Percentiles rank a stretch among this genome's conserved stretches.
phyloP scores from a whole-genome alignment of 306 rosid genomes.

The Hylodesmum podocarpum region DNA sequence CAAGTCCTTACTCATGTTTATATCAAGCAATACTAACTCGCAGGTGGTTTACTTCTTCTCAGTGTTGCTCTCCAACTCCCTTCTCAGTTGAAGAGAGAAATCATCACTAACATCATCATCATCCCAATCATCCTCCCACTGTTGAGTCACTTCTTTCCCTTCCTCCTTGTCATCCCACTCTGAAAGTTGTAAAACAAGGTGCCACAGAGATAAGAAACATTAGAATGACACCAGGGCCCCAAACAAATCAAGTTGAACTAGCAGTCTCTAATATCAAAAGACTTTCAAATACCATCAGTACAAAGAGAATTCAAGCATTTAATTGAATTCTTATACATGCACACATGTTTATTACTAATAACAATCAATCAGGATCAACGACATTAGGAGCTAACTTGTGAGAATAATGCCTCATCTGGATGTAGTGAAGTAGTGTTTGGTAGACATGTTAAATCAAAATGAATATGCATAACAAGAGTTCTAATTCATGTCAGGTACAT shows the following conservation, averaged over 20 bases:
- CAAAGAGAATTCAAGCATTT: neutral
- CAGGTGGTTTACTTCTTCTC: conserved; percentile 42
- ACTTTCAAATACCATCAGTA: conserved; percentile 2
- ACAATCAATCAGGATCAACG: conserved; percentile 8
- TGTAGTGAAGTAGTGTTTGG: too few species aligned
- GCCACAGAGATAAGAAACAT: conserved; percentile 8
- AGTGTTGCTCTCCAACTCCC: conserved; percentile 72
- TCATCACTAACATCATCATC: conserved; percentile 93
- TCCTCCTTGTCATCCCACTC: conserved; percentile 85
- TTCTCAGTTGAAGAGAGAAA: conserved; percentile 84
- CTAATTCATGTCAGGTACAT: neutral
- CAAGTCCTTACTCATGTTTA: too few species aligned
- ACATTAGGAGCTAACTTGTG: neutral
- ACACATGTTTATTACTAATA: neutral
- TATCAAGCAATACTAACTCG: too few species aligned
- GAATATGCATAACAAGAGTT: neutral
- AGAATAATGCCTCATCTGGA: neutral
- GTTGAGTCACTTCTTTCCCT: conserved; percentile 76
- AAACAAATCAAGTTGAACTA: conserved; percentile 3
- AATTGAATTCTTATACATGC: neutral
- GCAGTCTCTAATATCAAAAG: neutral
- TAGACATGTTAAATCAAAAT: neutral
- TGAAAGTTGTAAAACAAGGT: conserved; percentile 32
- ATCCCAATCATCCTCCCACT: conserved; percentile 99
- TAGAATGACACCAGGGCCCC: neutral